Evolutionary conservation across 2,329 filamentous ascomycete species (phyloP), one percentile per base, ranked within the genome.

Genomic region (Arthrobotrys conoides): DNA sequence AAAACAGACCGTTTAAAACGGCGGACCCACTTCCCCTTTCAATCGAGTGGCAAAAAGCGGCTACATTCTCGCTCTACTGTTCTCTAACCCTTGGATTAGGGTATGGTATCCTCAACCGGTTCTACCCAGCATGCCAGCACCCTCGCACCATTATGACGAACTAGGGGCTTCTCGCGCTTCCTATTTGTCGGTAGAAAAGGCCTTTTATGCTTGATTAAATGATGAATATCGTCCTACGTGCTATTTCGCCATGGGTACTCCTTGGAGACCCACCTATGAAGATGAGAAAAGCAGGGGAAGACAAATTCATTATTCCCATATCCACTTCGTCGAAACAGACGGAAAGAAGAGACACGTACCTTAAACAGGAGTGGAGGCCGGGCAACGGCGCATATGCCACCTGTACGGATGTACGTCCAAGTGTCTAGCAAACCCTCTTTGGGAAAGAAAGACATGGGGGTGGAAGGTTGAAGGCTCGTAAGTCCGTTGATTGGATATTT

Each of bases 401-500:
- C 36, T 44, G 36, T 14, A 41, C 49, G 38, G 38, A 36, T 46
- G 36, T 64, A 38, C 49, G 59, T 72, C 49, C 36, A 8, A 20
- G 18, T 73, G 61, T 67, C 49, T 73, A 33, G 61, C 51, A 67
- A 61, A 53, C 30, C 61, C 63, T 61, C 48, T 48, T 57, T 72
- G 8, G 69, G 70, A 51, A 67, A 61, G 51, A 61, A 61, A 44
- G 38, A 20, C 22, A 41, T 61, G 38, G 27, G 53, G 63, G 49
- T 59, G 48, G 51, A 59, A 51, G 48, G 33, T 49, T 18, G n/a
- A 24, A 67, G 33, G 22, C 24, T 44, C 70, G 57, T 73, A 67
- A 73, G 44, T 73, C 70, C 61, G 70, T 61, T 73, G 51, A 67
- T 73, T 73, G 63, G 70, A 44, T 33, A 49, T 61, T 44, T 18